These are phyloP conservation scores for Annona squamosa DNA, from an alignment of 164 flowering plant genomes.

Conservation along the genomic window DNA sequence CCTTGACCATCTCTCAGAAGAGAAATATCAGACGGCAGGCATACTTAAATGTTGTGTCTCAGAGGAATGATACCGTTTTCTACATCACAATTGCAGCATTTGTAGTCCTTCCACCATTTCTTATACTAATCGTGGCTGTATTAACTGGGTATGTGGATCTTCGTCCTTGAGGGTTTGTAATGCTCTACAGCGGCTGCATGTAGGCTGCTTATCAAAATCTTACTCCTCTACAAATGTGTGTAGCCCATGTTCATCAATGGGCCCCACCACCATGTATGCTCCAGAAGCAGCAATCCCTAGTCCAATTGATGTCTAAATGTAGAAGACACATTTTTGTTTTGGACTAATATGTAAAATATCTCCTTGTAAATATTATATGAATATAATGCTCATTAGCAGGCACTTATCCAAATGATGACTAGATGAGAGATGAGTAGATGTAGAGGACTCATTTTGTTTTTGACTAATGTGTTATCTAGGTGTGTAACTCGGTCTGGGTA, in stretches of 20 bases:
- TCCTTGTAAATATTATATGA: no score
- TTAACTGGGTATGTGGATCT: constrained; percentile 84
- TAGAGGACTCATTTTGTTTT: no score
- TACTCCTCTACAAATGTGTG: background rate
- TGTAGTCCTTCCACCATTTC: constrained; percentile 69
- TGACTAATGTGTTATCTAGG: no score
- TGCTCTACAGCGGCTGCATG: background rate
- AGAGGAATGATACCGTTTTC: constrained; percentile 77
- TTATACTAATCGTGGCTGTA: constrained; percentile 75
- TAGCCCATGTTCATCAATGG: background rate
- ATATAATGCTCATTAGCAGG: no score
- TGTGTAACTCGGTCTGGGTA: no score
- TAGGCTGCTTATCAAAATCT: background rate
- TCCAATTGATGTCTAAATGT: no score
- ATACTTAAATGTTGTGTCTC: constrained; percentile 73
- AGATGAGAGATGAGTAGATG: no score
- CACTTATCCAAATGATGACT: no score
- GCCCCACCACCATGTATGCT: background rate
- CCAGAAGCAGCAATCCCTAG: background rate
- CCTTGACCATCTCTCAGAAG: constrained; percentile 80
- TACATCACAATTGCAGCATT: constrained; percentile 83
- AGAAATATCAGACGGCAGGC: constrained; percentile 86
- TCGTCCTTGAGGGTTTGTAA: constrained; percentile 51
- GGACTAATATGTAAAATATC: no score
- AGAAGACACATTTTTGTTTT: no score